phyloP scores from a whole-genome alignment of 768 basidiomycete genomes.

The Tremella fuciformis region DNA sequence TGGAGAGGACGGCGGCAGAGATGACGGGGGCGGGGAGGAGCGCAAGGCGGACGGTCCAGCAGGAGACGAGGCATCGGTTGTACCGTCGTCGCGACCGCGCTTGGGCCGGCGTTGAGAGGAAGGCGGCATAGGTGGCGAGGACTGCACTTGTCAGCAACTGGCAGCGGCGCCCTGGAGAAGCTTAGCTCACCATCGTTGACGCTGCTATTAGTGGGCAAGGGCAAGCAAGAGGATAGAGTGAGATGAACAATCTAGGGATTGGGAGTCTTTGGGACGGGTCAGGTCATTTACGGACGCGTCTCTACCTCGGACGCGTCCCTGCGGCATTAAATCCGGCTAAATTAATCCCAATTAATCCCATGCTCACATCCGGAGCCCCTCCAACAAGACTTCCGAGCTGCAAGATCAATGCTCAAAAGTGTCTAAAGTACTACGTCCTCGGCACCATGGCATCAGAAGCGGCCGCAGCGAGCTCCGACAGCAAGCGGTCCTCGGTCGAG shows the following conservation, averaged over 20 bases:
- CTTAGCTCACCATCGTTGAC: conserved; percentile 25
- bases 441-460: no score
- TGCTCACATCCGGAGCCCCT: no score
- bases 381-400: no score
- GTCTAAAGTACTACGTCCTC: no score
- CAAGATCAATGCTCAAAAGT: no score
- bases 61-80: conserved; percentile 21
- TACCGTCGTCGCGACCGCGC: conserved; percentile 29
- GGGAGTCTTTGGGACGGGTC: neutral
- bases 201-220: neutral
- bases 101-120: conserved; percentile 47
- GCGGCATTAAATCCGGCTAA: no score
- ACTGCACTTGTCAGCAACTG: conserved; percentile 20
- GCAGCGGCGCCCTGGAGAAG: neutral
- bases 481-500: conserved; percentile 20
- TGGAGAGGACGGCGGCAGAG: conserved; percentile 81
- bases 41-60: conserved; percentile 42
- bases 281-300: conserved; percentile 9
- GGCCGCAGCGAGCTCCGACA: neutral
- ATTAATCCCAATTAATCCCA: no score
- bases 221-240: neutral
- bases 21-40: conserved; percentile 58
- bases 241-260: conserved; percentile 18
- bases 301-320: neutral
- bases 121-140: conserved; percentile 42